These are phyloP conservation scores for Trichopus zeylanicus DNA, from an alignment of 116 monocot species.

Conservation along the genomic window DNA sequence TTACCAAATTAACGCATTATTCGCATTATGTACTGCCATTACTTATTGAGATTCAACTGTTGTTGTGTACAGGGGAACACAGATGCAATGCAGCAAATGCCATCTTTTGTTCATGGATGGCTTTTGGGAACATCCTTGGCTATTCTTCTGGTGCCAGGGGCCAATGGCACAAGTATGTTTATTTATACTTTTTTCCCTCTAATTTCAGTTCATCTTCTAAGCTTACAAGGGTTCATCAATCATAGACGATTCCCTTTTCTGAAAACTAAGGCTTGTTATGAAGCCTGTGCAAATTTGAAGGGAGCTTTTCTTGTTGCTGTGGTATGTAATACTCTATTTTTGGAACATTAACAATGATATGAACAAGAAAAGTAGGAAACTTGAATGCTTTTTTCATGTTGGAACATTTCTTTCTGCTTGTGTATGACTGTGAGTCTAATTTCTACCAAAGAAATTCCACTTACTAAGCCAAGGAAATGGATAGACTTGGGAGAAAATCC, in stretches of 20 bases:
- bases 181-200: too few species aligned
- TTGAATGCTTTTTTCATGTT: background rate
- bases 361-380: background rate
- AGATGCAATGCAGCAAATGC: slow-evolving; percentile 55
- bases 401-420: slow-evolving; percentile 30
- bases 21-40: background rate
- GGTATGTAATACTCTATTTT: slow-evolving; percentile 19
- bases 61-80: slow-evolving; percentile 20
- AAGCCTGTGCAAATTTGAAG: slow-evolving; percentile 70
- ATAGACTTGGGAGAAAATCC: background rate
- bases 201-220: background rate
- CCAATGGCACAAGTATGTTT: slow-evolving; percentile 52
- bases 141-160: slow-evolving; percentile 62
- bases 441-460: slow-evolving; percentile 34
- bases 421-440: slow-evolving; percentile 35
- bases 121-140: slow-evolving; percentile 62
- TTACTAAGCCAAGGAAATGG: background rate
- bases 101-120: slow-evolving; percentile 70
- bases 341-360: background rate
- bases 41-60: background rate
- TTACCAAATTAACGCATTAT: background rate
- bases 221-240: background rate
- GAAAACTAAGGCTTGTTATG: slow-evolving; percentile 46
- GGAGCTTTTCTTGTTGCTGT: slow-evolving; percentile 67
- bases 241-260: slow-evolving; percentile 70